Evolutionary conservation across 495 filamentous ascomycete species (phyloP).

Genomic region (Zalerion maritima): DNA sequence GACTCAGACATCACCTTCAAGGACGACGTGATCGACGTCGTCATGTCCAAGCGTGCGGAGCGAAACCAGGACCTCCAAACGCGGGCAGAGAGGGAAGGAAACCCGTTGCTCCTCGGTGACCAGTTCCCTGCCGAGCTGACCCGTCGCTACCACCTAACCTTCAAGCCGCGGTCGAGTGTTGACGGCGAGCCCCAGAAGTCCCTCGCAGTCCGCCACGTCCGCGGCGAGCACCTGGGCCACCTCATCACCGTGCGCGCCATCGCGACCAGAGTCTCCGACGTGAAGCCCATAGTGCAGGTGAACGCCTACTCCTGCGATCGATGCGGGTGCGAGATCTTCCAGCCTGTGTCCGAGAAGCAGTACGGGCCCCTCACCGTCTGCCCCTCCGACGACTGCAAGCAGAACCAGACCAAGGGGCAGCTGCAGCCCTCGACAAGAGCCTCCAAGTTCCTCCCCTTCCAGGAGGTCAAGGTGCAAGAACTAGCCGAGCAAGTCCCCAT

Average conservation of each 20-base stretch:
- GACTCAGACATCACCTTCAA: slow-evolving; percentile 78
- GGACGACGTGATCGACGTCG: slow-evolving; percentile 91
- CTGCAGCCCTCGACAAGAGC: slow-evolving; percentile 85
- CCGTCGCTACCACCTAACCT: slow-evolving; percentile 84
- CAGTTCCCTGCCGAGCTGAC: slow-evolving; percentile 87
- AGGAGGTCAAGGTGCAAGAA: slow-evolving; percentile 97
- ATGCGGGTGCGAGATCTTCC: slow-evolving; percentile 94
- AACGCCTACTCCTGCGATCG: slow-evolving; percentile 96
- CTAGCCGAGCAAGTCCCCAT: slow-evolving; percentile 97
- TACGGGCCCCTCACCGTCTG: slow-evolving; percentile 76
- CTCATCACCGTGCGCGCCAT: slow-evolving; percentile 94
- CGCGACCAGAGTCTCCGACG: slow-evolving; percentile 87
- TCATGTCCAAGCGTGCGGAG: slow-evolving; percentile 79
- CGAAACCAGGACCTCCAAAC: slow-evolving; percentile 64
- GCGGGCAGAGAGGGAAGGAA: slow-evolving; percentile 51
- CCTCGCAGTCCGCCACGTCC: slow-evolving; percentile 80
- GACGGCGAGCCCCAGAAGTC: slow-evolving; percentile 64
- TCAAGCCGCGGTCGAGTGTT: slow-evolving; percentile 72
- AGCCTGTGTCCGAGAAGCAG: slow-evolving; percentile 83
- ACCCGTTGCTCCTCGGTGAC: slow-evolving; percentile 39
- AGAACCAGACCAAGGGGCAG: slow-evolving; percentile 84
- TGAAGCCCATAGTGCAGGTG: slow-evolving; percentile 92
- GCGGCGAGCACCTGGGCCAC: slow-evolving; percentile 79
- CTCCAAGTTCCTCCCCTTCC: slow-evolving; percentile 93
- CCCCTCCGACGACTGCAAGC: slow-evolving; percentile 72